phyloP scores from a whole-genome alignment of 2,329 filamentous ascomycete species.

The Lecanoromycetidae sp. region DNA sequence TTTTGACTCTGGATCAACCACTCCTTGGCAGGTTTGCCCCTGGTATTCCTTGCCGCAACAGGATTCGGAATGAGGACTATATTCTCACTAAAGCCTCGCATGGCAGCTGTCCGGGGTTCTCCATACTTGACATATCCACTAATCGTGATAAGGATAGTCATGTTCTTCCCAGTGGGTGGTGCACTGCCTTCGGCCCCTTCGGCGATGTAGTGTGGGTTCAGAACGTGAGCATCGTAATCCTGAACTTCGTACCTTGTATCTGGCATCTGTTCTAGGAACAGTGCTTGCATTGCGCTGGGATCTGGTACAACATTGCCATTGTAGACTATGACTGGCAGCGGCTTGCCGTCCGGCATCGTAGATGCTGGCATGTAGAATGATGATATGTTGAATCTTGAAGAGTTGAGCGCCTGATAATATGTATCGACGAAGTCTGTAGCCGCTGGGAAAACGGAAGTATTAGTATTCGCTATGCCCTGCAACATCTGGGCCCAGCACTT shows the following conservation, averaged over 20 bases:
- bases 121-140: constrained; percentile 62
- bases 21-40: constrained; percentile 42
- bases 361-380: constrained; percentile 59
- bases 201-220: constrained; percentile 57
- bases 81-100: constrained; percentile 64
- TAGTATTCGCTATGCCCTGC: neutral
- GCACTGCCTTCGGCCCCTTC: constrained; percentile 23
- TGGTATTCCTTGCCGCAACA: constrained; percentile 40
- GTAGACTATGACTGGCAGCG: constrained; percentile 57
- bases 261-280: constrained; percentile 56
- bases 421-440: constrained; percentile 59
- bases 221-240: constrained; percentile 62
- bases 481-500: neutral
- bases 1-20: constrained; percentile 64
- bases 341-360: constrained; percentile 40
- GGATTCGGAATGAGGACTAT: constrained; percentile 67
- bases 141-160: constrained; percentile 53
- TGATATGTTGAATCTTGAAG: constrained; percentile 43
- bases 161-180: constrained; percentile 28
- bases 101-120: constrained; percentile 47
- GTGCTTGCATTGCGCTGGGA: constrained; percentile 52
- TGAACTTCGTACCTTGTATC: constrained; percentile 59
- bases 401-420: constrained; percentile 65
- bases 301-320: constrained; percentile 59
- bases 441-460: constrained; percentile 34